Evolutionary conservation across 2,329 filamentous ascomycete genomes (phyloP).

Genomic region (Emmonsiellopsis sp.): DNA sequence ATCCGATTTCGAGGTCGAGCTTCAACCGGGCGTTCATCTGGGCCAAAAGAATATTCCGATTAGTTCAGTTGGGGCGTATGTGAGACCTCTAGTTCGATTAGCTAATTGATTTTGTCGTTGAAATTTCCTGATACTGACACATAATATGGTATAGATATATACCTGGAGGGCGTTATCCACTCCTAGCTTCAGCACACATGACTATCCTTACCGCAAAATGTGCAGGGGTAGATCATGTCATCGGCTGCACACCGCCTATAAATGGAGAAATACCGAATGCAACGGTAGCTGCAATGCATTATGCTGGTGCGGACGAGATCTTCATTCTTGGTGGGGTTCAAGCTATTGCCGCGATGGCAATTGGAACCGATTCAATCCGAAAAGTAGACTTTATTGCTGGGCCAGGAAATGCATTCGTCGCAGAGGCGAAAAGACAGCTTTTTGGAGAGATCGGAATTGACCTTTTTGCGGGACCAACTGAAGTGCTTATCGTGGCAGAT

Average conservation of each 20-base stretch:
- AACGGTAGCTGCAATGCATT: slow-evolving; percentile 42
- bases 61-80: slow-evolving; percentile 35
- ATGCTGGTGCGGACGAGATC: slow-evolving; percentile 43
- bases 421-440: slow-evolving; percentile 45
- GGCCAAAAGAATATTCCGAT: slow-evolving; percentile 45
- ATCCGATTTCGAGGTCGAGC: slow-evolving; percentile 44
- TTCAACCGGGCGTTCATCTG: slow-evolving; percentile 40
- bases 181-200: slow-evolving; percentile 47
- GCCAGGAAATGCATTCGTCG: slow-evolving; percentile 46
- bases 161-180: slow-evolving; percentile 43
- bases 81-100: not conserved
- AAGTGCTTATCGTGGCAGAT: slow-evolving; percentile 43
- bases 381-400: slow-evolving; percentile 46
- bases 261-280: slow-evolving; percentile 38
- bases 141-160: slow-evolving; percentile 29
- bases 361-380: slow-evolving; percentile 39
- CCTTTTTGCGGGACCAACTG: slow-evolving; percentile 45
- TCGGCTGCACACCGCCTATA: slow-evolving; percentile 45
- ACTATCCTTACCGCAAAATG: slow-evolving; percentile 47
- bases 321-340: slow-evolving; percentile 44
- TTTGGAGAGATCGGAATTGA: slow-evolving; percentile 48
- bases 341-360: slow-evolving; percentile 43
- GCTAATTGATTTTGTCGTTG: not conserved
- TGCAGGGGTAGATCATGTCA: slow-evolving; percentile 42
- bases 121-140: not conserved